phyloP scores from a whole-genome alignment of 2,329 filamentous ascomycete genomes.

The Pseudocercospora musae region DNA sequence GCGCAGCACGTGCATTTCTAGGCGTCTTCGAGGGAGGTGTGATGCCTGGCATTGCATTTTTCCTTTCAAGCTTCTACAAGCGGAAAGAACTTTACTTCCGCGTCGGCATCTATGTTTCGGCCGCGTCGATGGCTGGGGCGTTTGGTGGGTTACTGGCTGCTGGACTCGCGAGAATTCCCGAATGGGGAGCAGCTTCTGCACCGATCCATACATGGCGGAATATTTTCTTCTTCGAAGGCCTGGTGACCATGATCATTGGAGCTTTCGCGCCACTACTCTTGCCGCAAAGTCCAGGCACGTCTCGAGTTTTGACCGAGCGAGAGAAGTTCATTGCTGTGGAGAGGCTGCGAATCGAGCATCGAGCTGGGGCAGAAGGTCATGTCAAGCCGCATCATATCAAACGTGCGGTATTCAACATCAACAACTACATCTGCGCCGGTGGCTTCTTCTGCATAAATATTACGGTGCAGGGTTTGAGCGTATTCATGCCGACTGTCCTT shows the following conservation, averaged over 20 bases:
- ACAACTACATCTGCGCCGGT: slow-evolving; percentile 57
- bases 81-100: slow-evolving; percentile 25
- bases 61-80: slow-evolving; percentile 24
- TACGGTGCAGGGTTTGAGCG: slow-evolving; percentile 49
- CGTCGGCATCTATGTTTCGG: slow-evolving; percentile 25
- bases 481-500: slow-evolving; percentile 53
- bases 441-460: slow-evolving; percentile 61
- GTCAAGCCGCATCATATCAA: slow-evolving; percentile 51
- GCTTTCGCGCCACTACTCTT: slow-evolving; percentile 51
- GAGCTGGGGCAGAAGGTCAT: slow-evolving; percentile 45
- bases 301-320: slow-evolving; percentile 52
- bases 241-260: slow-evolving; percentile 51
- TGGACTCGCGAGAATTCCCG: slow-evolving; percentile 49
- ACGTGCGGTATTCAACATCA: slow-evolving; percentile 53
- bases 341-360: slow-evolving; percentile 51
- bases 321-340: slow-evolving; percentile 54
- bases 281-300: slow-evolving; percentile 49
- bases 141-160: slow-evolving; percentile 26
- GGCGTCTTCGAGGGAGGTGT: slow-evolving; percentile 72
- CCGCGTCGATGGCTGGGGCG: slow-evolving; percentile 40
- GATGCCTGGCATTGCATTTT: slow-evolving; percentile 43
- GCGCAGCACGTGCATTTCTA: slow-evolving; percentile 51
- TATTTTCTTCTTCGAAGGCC: slow-evolving; percentile 63
- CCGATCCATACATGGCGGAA: slow-evolving; percentile 54
- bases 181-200: slow-evolving; percentile 48